Base-by-base conservation (phyloP, 192 early-diverging fungal species). In the Jimgerdemannia flammicorona region DNA sequence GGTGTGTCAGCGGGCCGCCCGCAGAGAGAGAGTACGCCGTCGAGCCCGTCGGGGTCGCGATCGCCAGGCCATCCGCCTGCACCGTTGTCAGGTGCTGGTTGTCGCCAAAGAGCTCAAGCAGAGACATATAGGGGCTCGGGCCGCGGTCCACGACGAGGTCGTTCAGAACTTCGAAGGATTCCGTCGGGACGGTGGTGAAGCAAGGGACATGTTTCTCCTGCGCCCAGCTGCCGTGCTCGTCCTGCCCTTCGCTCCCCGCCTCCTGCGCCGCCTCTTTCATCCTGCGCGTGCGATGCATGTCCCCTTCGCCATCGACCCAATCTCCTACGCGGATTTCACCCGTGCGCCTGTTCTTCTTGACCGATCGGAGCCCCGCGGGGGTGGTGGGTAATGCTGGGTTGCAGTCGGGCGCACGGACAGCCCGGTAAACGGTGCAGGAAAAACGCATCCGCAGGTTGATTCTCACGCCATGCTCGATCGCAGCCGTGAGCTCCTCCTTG, bases 111-210 rank as follows among this genome's bases (percentile, higher is more conserved):
- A 95, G 84, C 79, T 95, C 93, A 67, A 99, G 84, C 74, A 94
- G 84, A 44, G 88, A 88, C 89, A 99, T 92, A 73, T 95, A 97
- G 3, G 98, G 90, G 69, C 91, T 93, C 9, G 96, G 96, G 4
- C 98, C 95, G 64, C 97, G 92, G 81, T 99, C 97, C 29, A 99
- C 90, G 2, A 96, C 95, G 18, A 99, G 79, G 72, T 99, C 98
- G 72, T 99, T 99, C 72, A 99, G 80, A 42, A 99, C 94, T 77
- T 97, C 89, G 83, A 95, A 97, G 3, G 92, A 90, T 79, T 93
- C 87, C 3, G 79, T 85, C 42, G 94, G 91, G 66, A 92, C 74
- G 44, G 90, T 89, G 4, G 83, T 78, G 0, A 87, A 85, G 18
- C 85, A 87, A 3, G 85, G 84, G 2, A 87, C 79, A 59, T 85